Evolutionary conservation across 2,329 filamentous ascomycete species (phyloP).

Genomic region (Arachnopeziza araneosa): DNA sequence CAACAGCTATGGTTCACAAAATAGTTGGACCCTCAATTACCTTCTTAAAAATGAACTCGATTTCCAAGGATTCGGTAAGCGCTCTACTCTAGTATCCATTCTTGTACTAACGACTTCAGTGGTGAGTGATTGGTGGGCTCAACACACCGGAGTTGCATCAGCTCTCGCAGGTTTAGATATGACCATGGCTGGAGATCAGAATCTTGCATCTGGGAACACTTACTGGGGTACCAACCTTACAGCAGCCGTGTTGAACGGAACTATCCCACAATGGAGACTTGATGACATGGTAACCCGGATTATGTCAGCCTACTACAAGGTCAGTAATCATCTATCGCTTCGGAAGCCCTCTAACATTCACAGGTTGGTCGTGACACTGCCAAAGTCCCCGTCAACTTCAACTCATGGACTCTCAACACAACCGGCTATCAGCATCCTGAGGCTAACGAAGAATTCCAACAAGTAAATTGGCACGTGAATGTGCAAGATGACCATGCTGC

Average conservation of each 20-base stretch:
- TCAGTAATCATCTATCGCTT: conserved; percentile 22
- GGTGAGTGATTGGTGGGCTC: conserved; percentile 73
- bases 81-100: background rate
- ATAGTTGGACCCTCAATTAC: conserved; percentile 68
- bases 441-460: conserved; percentile 55
- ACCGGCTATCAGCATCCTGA: conserved; percentile 62
- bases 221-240: conserved; percentile 82
- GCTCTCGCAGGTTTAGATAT: conserved; percentile 78
- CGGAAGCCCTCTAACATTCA: conserved; percentile 34
- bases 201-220: conserved; percentile 59
- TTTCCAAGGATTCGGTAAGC: conserved; percentile 62
- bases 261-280: conserved; percentile 77
- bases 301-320: conserved; percentile 62
- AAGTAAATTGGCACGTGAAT: conserved; percentile 77
- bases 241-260: conserved; percentile 81
- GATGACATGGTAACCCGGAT: conserved; percentile 91
- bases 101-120: conserved; percentile 35
- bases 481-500: conserved; percentile 68
- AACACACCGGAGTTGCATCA: conserved; percentile 62
- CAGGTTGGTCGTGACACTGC: conserved; percentile 37
- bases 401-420: conserved; percentile 76
- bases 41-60: conserved; percentile 75
- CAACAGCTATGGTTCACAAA: conserved; percentile 74
- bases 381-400: conserved; percentile 64
- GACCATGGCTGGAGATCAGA: conserved; percentile 78